Base-by-base conservation (phyloP, 306 rosid species). In the Adenanthera pavonina region DNA sequence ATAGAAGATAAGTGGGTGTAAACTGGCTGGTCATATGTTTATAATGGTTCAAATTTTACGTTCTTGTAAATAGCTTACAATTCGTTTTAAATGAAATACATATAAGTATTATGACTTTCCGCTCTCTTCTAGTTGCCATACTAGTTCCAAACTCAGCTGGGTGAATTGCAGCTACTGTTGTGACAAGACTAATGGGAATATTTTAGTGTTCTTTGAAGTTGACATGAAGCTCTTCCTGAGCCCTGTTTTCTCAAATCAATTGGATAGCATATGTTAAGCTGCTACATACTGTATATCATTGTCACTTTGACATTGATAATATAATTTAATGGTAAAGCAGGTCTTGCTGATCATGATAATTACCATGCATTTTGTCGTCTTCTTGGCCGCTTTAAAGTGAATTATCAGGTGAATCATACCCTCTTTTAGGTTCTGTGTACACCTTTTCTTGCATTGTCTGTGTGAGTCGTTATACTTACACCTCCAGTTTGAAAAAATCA, bases 311-410 rank as follows among this genome's bases (percentile, higher is more conserved):
- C 8, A 14, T 65, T 54, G 71, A 78, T 75, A 56, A 67, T 69
- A 17, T 52, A 41, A 52, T 71, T 78, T 64, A 56, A 17, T 56
- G 81, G 61, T 71, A 33, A 64, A 35, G 44, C 80, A 86, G 89
- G 89, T 72, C 85, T 83, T 83, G 78, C 78, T 72, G 89, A 83
- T 80, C 89, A 86, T 49, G 89, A 86, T 61, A 86, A 86, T 66
- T 86, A 86, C 70, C 81, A 86, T 80, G 85, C 72, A 34, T 86
- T 86, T 77, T 86, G 89, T 60, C 87, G 85, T 66, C 87, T 86
- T 60, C 87, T 86, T 77, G 85, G 89, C 8, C 87, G 89, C 59
- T 86, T 86, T 77, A 86, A 86, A 80, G 73, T 67, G 80, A 86
- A 83, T 51, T 86, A 67, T 77, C 89, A 86, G 85, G 89, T 80